Evolutionary conservation across 2,329 filamentous ascomycete genomes (phyloP).

Genomic region (Monilinia laxa): DNA sequence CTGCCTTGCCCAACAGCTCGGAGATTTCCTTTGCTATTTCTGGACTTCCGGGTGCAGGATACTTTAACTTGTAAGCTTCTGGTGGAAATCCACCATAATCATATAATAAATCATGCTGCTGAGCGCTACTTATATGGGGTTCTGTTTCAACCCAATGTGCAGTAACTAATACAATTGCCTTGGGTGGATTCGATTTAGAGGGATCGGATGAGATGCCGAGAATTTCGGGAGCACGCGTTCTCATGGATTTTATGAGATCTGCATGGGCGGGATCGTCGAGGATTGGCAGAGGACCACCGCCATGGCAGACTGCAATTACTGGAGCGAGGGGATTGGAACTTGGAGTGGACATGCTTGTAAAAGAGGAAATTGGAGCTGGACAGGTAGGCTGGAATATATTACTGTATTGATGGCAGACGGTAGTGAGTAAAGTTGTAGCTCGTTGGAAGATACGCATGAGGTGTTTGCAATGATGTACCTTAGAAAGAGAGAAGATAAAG

Average conservation of each 20-base stretch:
- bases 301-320: conserved; percentile 34
- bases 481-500: not conserved
- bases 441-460: conserved; percentile 2
- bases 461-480: too few species aligned
- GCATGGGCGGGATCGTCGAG: conserved; percentile 55
- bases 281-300: conserved; percentile 55
- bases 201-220: conserved; percentile 53
- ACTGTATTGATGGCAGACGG: conserved; percentile 19
- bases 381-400: conserved; percentile 18
- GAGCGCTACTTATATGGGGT: conserved; percentile 53
- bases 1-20: conserved; percentile 48
- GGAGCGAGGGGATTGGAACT: conserved; percentile 23
- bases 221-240: conserved; percentile 54
- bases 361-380: conserved; percentile 3
- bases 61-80: conserved; percentile 55
- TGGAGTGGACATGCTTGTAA: conserved; percentile 5
- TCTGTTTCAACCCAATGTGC: conserved; percentile 68
- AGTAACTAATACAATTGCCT: conserved; percentile 72
- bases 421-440: conserved; percentile 2
- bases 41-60: conserved; percentile 56
- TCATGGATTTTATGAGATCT: conserved; percentile 52
- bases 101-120: conserved; percentile 51
- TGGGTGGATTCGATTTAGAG: conserved; percentile 48
- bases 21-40: conserved; percentile 52
- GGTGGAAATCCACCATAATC: conserved; percentile 61